A percentile compares a stretch with the other conserved stretches of the same genome.
These are phyloP conservation scores for Erucastrum elatum DNA, from an alignment of 345 rosid genomes.

Conservation along the genomic window DNA sequence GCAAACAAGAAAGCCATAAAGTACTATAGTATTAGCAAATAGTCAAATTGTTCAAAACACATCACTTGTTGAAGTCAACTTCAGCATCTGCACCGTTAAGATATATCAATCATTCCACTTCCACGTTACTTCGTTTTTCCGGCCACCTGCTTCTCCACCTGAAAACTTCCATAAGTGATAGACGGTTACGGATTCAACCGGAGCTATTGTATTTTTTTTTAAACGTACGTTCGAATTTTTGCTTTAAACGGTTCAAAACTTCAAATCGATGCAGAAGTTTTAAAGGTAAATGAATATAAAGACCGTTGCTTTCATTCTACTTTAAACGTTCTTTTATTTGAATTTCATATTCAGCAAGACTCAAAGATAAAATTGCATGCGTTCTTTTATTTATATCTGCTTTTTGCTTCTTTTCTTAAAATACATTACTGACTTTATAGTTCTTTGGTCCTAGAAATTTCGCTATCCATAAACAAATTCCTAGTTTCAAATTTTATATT, in stretches of 20 bases:
- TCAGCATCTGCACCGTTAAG: conserved; percentile 9
- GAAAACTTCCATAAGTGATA: not conserved
- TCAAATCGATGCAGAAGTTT: conserved; percentile 48
- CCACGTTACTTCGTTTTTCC: conserved; percentile 21
- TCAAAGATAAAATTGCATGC: not conserved
- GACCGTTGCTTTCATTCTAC: conserved; percentile 62
- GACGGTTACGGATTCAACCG: conserved; percentile 10
- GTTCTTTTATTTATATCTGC: conserved; percentile 2
- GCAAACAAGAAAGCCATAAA: conserved; percentile 14
- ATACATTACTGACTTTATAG: conserved; percentile 18
- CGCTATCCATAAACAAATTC: conserved; percentile 29
- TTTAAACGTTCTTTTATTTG: conserved; percentile 29
- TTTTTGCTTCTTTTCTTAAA: conserved; percentile 15
- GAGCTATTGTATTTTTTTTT: conserved; percentile 12
- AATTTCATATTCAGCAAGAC: conserved; percentile 19
- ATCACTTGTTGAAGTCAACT: conserved; percentile 29
- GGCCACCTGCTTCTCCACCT: conserved; percentile 4
- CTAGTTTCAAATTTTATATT: conserved; percentile 28
- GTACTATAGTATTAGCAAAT: not conserved
- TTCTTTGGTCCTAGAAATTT: conserved; percentile 25
- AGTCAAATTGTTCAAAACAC: conserved; percentile 4
- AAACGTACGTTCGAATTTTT: conserved; percentile 20
- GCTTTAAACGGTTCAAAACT: conserved; percentile 40
- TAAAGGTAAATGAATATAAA: conserved; percentile 29
- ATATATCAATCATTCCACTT: not conserved